These are phyloP conservation scores for Boletus reticuloceps DNA, from an alignment of 768 basidiomycete species.

Conservation along the genomic window DNA sequence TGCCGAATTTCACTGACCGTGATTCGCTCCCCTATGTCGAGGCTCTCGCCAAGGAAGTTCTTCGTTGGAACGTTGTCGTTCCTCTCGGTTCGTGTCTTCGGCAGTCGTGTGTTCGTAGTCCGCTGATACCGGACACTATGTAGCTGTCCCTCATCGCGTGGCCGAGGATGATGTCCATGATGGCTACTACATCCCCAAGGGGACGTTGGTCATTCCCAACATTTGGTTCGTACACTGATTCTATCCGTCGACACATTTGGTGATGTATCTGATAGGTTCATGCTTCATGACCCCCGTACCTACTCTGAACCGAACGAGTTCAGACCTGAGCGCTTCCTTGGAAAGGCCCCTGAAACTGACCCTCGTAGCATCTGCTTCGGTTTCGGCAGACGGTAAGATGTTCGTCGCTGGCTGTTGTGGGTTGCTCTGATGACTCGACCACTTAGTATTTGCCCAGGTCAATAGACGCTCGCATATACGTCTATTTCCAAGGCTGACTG, in stretches of 20 bases:
- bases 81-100: constrained; percentile 40
- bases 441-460: constrained; percentile 30
- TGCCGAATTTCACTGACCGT: constrained; percentile 60
- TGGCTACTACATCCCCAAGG: constrained; percentile 60
- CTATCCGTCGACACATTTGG: constrained; percentile 1
- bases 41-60: constrained; percentile 57
- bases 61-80: constrained; percentile 41
- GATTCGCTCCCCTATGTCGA: constrained; percentile 56
- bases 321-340: constrained; percentile 59
- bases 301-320: constrained; percentile 56
- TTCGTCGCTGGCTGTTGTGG: not conserved
- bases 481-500: constrained; percentile 20
- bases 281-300: constrained; percentile 33
- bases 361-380: constrained; percentile 65
- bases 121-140: constrained; percentile 31
- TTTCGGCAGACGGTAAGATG: constrained; percentile 56
- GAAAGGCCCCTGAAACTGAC: constrained; percentile 46
- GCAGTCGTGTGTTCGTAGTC: not conserved
- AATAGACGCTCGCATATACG: not conserved
- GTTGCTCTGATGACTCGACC: not conserved
- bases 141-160: constrained; percentile 45
- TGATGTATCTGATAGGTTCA: constrained; percentile 19
- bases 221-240: constrained; percentile 11
- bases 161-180: constrained; percentile 61
- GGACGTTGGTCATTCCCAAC: constrained; percentile 26